A percentile compares a stretch with the other conserved stretches of the same genome.
Evolutionary conservation across 495 filamentous ascomycete species (phyloP).

Genomic region (Daldinia loculata): DNA sequence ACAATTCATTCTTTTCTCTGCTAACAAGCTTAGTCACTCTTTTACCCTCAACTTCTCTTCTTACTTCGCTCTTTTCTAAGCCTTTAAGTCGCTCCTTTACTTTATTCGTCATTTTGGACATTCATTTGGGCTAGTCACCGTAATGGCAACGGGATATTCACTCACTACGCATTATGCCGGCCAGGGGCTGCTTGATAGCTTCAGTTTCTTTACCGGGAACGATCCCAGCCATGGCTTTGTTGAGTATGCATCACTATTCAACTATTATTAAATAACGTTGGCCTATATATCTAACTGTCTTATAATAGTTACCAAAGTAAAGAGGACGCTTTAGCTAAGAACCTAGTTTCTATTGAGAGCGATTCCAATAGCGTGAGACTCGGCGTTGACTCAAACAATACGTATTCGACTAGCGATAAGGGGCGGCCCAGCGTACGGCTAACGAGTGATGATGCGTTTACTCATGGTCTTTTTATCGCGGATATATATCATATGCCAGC

Average conservation of each 20-base stretch:
- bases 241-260: conserved; percentile 33
- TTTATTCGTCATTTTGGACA: conserved; percentile 10
- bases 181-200: conserved; percentile 47
- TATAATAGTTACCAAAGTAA: conserved; percentile 43
- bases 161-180: conserved; percentile 44
- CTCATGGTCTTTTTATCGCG: conserved; percentile 69
- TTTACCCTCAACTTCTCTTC: conserved; percentile 20
- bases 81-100: conserved; percentile 41
- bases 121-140: conserved; percentile 2
- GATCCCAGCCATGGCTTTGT: conserved; percentile 45
- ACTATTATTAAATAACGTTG: not conserved
- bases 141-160: conserved; percentile 44
- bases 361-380: conserved; percentile 57
- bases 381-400: conserved; percentile 53
- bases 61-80: conserved; percentile 17
- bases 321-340: conserved; percentile 40
- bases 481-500: conserved; percentile 77
- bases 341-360: conserved; percentile 52
- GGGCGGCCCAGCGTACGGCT: conserved; percentile 73
- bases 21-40: conserved; percentile 38
- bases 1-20: conserved; percentile 25
- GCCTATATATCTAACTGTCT: conserved; percentile 9
- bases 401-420: conserved; percentile 45
- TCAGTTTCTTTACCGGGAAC: conserved; percentile 44
- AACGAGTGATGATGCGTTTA: conserved; percentile 68